Percentiles rank a stretch among this genome's conserved stretches.
These are phyloP conservation scores for Pisolithus marmoratus DNA, from an alignment of 768 basidiomycete species.

Conservation along the genomic window DNA sequence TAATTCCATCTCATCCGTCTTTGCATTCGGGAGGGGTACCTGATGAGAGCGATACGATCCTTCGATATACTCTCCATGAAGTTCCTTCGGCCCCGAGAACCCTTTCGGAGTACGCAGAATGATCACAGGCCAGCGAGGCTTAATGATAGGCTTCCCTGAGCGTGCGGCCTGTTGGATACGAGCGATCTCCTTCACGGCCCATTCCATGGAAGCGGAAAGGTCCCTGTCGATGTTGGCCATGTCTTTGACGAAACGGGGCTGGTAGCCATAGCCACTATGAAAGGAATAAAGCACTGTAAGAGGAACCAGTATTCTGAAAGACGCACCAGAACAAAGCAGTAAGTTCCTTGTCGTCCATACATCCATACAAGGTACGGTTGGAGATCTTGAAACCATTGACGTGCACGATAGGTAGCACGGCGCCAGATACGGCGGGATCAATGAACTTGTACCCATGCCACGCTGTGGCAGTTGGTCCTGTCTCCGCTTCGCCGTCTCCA, in stretches of 20 bases:
- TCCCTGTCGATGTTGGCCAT: slow-evolving; percentile 64
- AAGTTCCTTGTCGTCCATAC: slow-evolving; percentile 87
- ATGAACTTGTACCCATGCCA: slow-evolving; percentile 91
- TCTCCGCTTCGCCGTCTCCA: slow-evolving; percentile 87
- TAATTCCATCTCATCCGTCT: slow-evolving; percentile 60
- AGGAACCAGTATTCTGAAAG: not conserved
- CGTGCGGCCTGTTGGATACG: slow-evolving; percentile 80
- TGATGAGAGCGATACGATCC: slow-evolving; percentile 85
- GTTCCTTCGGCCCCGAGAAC: slow-evolving; percentile 59
- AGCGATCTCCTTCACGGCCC: slow-evolving; percentile 68
- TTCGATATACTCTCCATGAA: slow-evolving; percentile 70
- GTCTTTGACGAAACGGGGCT: slow-evolving; percentile 76
- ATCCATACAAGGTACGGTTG: slow-evolving; percentile 83
- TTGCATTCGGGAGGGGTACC: slow-evolving; percentile 75
- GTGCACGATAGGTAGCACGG: slow-evolving; percentile 87
- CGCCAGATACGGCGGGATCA: slow-evolving; percentile 85
- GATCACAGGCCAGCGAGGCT: slow-evolving; percentile 90
- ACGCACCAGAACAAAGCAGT: slow-evolving; percentile 64
- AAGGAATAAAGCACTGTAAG: slow-evolving; percentile 2
- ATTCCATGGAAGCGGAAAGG: slow-evolving; percentile 76
- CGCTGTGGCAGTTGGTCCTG: slow-evolving; percentile 70
- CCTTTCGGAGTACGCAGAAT: slow-evolving; percentile 85
- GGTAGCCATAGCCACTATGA: slow-evolving; percentile 77
- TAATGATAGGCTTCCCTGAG: slow-evolving; percentile 66
- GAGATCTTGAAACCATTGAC: slow-evolving; percentile 90